Evolutionary conservation across 1,284 basidiomycete species (phyloP).

Genomic region (Entoloma clypeatum): DNA sequence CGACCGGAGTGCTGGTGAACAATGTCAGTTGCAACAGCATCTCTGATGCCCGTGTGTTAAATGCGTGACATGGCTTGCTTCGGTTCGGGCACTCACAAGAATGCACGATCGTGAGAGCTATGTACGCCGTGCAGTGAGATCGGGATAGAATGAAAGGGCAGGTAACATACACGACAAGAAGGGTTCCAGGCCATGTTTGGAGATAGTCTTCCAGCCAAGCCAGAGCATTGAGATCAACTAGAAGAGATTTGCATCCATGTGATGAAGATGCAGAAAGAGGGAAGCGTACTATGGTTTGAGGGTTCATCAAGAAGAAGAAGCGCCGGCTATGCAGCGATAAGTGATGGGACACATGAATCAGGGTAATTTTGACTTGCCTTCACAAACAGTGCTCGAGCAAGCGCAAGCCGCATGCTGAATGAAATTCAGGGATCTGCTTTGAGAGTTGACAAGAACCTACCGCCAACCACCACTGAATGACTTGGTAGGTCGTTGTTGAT

Average conservation of each 20-base stretch:
- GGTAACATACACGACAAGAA: slow-evolving; percentile 85
- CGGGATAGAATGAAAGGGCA: background rate
- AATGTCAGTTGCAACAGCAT: slow-evolving; percentile 94
- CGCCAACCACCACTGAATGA: slow-evolving; percentile 98
- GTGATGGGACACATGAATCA: background rate
- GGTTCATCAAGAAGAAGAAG: slow-evolving; percentile 91
- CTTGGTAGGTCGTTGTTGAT: slow-evolving; percentile 80
- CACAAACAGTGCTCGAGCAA: slow-evolving; percentile 90
- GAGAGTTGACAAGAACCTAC: slow-evolving; percentile 33
- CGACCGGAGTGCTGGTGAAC: slow-evolving; percentile 95
- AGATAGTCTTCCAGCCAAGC: slow-evolving; percentile 95
- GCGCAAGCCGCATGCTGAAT: slow-evolving; percentile 74
- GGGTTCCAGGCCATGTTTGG: slow-evolving; percentile 92
- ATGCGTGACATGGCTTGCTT: slow-evolving; percentile 1
- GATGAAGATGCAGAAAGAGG: background rate
- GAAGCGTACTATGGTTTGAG: slow-evolving; percentile 85
- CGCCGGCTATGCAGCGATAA: slow-evolving; percentile 50
- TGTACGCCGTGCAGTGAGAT: slow-evolving; percentile 6
- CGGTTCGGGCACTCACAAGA: slow-evolving; percentile 59
- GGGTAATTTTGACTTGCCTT: slow-evolving; percentile 51
- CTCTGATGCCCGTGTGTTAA: slow-evolving; percentile 39
- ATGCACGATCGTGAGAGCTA: slow-evolving; percentile 96
- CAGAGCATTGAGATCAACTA: slow-evolving; percentile 77
- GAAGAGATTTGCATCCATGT: slow-evolving; percentile 4
- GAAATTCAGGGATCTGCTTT: slow-evolving; percentile 1